Evolutionary conservation across 169 alveolate genomes (phyloP), one percentile per base, ranked within the genome.

Genomic region (Plasmodium cynomolgi): DNA sequence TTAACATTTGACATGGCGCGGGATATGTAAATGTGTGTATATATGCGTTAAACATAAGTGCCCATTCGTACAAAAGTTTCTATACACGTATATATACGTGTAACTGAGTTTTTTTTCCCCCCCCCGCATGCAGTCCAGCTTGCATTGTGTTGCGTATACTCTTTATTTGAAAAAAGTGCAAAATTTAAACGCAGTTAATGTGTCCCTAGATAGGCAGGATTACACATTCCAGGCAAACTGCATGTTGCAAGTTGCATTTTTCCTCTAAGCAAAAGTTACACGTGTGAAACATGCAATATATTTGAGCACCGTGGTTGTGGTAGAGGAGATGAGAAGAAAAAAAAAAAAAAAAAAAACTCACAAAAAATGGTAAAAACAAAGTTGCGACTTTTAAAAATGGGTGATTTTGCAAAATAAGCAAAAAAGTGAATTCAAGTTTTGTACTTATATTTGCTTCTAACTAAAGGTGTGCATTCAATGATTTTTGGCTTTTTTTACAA

Each of bases 401-500:
- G 26, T 34, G 23, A 62, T 54, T 17, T 83, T 3, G 17, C n/a
- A 11, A 20, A 41, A 26, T 8, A 56, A 47, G 56, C 15, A 82
- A 26, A 80, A 56, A 44, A 54, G 39, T 83, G 37, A 68, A 41
- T 72, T 31, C 71, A 72, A 84, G 73, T 68, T 68, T 68, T 23
- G 56, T 47, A 81, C 68, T 34, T 81, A 34, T 54, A 29, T 83
- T 2, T 39, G 56, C 50, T 5, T 41, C 23, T 33, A 84, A 84
- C 20, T 29, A 33, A 80, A 80, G 41, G 62, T 15, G 33, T 26
- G 34, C 31, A 41, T 72, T 84, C 92, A 84, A 84, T 84, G 92
- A 44, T 83, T n/a, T 17, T 68, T 68, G 31, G 15, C 37, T 29
- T 26, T 20, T 68, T 11, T 29, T 68, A 13, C 77, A 68, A 50